Percentiles rank a stretch among this genome's conserved stretches.
Conservation (phyloP, 2,329 filamentous ascomycete genomes). For the Colletotrichum sp. region DNA sequence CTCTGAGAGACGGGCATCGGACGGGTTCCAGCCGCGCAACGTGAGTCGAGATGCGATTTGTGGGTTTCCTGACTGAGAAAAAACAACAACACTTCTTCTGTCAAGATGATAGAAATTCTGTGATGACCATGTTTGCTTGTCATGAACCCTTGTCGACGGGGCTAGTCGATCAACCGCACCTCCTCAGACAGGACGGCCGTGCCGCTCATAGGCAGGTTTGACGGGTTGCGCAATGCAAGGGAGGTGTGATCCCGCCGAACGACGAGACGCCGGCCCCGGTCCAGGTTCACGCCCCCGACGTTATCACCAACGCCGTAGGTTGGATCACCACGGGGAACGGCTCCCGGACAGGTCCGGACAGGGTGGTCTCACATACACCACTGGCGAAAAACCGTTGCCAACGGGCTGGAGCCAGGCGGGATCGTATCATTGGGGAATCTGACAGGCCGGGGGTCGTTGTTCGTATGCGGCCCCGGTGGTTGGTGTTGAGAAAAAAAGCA, state of each 20-base stretch:
- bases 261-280: not conserved
- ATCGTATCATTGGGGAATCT: not conserved
- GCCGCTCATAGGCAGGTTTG: not conserved
- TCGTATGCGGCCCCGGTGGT: not conserved
- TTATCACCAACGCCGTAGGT: not conserved
- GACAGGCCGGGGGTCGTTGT: constrained; percentile 5
- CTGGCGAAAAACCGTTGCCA: constrained; percentile 1
- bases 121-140: not conserved
- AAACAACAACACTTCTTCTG: not conserved
- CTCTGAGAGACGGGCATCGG: not conserved
- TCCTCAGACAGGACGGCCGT: not conserved
- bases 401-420: not conserved
- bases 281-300: not conserved
- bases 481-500: not conserved
- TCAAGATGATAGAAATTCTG: not conserved
- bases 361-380: not conserved
- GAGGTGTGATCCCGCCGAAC: not conserved
- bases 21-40: not conserved
- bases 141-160: constrained; percentile 4
- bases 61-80: not conserved
- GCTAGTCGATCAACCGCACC: constrained; percentile 12
- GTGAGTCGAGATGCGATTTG: not conserved
- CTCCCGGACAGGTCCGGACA: constrained; percentile 2
- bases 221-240: not conserved
- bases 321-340: constrained; percentile 10